These are phyloP conservation scores for Scutellaria galericulata DNA, from an alignment of 257 asterid species.

Conservation along the genomic window DNA sequence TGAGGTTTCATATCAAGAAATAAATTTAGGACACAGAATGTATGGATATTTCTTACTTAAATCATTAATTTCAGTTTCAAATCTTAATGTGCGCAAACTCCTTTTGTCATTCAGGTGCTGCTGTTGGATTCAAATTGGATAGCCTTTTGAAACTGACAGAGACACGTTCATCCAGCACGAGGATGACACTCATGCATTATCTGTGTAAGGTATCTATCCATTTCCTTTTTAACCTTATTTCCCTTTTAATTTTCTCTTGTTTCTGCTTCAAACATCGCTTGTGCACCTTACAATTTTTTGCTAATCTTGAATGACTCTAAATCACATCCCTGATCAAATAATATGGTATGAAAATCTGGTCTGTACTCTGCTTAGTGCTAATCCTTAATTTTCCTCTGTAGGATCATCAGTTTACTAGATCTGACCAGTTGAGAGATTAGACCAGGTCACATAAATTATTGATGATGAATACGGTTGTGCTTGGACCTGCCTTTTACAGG, in stretches of 20 bases:
- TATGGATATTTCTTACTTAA: neutral
- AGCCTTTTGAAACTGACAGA: slow-evolving; percentile 91
- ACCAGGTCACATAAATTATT: no score
- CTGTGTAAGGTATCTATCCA: slow-evolving; percentile 65
- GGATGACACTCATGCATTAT: slow-evolving; percentile 98
- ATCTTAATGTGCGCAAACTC: slow-evolving; percentile 23
- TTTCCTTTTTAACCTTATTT: slow-evolving; percentile 38
- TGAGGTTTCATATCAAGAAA: neutral
- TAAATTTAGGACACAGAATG: neutral
- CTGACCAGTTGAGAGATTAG: no score
- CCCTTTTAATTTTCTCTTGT: slow-evolving; percentile 18
- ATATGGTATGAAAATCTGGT: neutral
- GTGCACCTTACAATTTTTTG: neutral
- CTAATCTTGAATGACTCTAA: neutral
- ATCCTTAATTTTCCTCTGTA: neutral
- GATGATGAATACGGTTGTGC: no score
- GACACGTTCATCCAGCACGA: slow-evolving; percentile 81
- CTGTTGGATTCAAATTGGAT: slow-evolving; percentile 92
- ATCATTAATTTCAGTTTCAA: slow-evolving; percentile 16
- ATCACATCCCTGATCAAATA: neutral
- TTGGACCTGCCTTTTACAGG: no score
- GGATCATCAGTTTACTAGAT: no score
- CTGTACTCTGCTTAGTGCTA: neutral
- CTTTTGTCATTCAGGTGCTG: slow-evolving; percentile 61
- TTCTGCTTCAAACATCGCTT: neutral